Conservation (phyloP, 805 yeast genomes). For the Nakazawaea holstii region DNA sequence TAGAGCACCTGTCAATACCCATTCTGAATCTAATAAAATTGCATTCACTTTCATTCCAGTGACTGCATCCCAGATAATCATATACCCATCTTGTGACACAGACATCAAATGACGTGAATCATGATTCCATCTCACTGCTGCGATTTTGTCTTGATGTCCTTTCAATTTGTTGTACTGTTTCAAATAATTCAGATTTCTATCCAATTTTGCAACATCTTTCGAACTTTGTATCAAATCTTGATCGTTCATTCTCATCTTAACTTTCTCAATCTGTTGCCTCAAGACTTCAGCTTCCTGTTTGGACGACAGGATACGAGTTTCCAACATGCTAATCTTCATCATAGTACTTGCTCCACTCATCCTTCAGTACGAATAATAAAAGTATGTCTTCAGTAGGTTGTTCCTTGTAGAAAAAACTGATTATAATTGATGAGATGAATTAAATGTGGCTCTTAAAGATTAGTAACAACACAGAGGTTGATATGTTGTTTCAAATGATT, state of each 20-base stretch:
- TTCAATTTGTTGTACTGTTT: slow-evolving; percentile 29
- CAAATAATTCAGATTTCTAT: slow-evolving; percentile 3
- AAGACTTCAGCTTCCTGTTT: not conserved
- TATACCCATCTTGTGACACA: slow-evolving; percentile 82
- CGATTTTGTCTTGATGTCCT: slow-evolving; percentile 73
- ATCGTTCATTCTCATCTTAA: slow-evolving; percentile 2
- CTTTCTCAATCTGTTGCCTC: slow-evolving; percentile 5
- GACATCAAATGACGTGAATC: slow-evolving; percentile 58
- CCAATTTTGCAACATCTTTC: not conserved
- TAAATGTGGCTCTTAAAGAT: too few relatives aligned
- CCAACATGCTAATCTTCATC: not conserved
- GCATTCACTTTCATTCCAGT: slow-evolving; percentile 69
- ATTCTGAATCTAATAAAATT: slow-evolving; percentile 66
- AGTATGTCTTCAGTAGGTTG: too few relatives aligned
- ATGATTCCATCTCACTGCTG: slow-evolving; percentile 62
- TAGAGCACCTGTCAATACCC: slow-evolving; percentile 73
- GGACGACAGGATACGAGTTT: not conserved
- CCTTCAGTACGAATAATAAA: not conserved
- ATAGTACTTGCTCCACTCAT: not conserved
- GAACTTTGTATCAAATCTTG: slow-evolving; percentile 2
- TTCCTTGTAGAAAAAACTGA: too few relatives aligned
- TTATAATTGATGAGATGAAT: too few relatives aligned
- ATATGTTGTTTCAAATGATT: too few relatives aligned
- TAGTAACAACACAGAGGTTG: too few relatives aligned
- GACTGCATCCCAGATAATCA: slow-evolving; percentile 77